Evolutionary conservation across 192 early-diverging fungal species (phyloP), one percentile per base, ranked within the genome.

Genomic region (Backusella macrospora): DNA sequence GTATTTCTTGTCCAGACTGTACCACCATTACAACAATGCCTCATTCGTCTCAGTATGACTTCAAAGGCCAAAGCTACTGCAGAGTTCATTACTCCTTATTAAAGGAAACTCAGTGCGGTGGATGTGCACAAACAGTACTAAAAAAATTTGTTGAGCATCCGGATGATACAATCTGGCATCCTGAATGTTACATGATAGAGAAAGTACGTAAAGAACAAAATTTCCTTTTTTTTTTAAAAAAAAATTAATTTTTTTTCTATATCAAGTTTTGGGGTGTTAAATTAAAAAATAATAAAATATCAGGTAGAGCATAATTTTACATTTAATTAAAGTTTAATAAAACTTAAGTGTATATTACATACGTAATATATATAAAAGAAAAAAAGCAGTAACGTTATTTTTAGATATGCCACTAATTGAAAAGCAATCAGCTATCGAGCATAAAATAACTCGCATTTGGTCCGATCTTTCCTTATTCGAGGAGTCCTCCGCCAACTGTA

Each of bases 171-270:
- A 62, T 91, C 66, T 96, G 95, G 95, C 95, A 96, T 77, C 92
- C 94, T 12, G 90, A 93, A 72, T 96, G 95, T 78, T 96, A 96
- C 81, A 95, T 95, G 94, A 94, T 96, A 49, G 91, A 91, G 79
- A 94, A 94, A 82, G 87, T 89, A 44, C 15, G 63, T 59, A 26
- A 34, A 34, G 29, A 34, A 34, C 29, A 34, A 34, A 34, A 2
- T 26, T 26, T 26, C 13, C 2, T 18, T 26, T 5, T 4, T 26
- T 12, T 26, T 9, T 49, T n/a, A 8, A n/a, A 49, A 49, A 7
- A 49, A 6, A 10, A 59, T 26, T 26, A 18, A 26, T 23, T 9
- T 23, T 12, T 59, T 26, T 59, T 9, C 21, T 26, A 12, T 59
- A 59, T 59, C 29, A 34, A 59, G 52, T 59, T 59, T 23, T 59